phyloP scores from a whole-genome alignment of 2,329 filamentous ascomycete genomes.

The Simplicillium sp. region DNA sequence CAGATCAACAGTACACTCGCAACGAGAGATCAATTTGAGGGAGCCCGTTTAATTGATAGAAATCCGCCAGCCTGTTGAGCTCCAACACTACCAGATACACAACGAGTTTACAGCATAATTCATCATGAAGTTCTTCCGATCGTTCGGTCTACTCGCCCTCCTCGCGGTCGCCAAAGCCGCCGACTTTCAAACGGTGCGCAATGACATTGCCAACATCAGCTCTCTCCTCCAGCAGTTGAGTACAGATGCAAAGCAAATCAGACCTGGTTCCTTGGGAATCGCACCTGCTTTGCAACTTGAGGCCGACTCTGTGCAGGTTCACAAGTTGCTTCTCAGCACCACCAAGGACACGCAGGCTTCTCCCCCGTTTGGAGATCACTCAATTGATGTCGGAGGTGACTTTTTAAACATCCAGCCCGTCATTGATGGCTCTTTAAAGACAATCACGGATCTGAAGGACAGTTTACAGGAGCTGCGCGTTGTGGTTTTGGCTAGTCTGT shows the following conservation, averaged over 20 bases:
- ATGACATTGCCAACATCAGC: slow-evolving; percentile 5
- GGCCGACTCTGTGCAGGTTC: slow-evolving; percentile 2
- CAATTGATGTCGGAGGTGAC: slow-evolving; percentile 3
- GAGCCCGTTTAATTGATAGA: too few relatives aligned
- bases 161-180: background rate
- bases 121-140: background rate
- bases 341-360: background rate
- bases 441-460: background rate
- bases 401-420: slow-evolving; percentile 4
- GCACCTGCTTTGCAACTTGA: slow-evolving; percentile 3
- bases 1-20: too few relatives aligned
- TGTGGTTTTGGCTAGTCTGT: slow-evolving; percentile 2
- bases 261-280: slow-evolving; percentile 3
- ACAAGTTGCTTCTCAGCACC: slow-evolving; percentile 1
- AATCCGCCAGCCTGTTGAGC: too few relatives aligned
- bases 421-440: background rate
- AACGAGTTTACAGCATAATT: too few relatives aligned
- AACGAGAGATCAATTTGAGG: too few relatives aligned
- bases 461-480: background rate
- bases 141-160: background rate
- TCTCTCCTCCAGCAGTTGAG: background rate
- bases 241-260: slow-evolving; percentile 1
- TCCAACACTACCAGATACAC: too few relatives aligned
- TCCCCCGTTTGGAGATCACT: slow-evolving; percentile 2
- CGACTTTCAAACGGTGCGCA: slow-evolving; percentile 3